phyloP scores from a whole-genome alignment of 345 rosid genomes.

The Citrus medica region DNA sequence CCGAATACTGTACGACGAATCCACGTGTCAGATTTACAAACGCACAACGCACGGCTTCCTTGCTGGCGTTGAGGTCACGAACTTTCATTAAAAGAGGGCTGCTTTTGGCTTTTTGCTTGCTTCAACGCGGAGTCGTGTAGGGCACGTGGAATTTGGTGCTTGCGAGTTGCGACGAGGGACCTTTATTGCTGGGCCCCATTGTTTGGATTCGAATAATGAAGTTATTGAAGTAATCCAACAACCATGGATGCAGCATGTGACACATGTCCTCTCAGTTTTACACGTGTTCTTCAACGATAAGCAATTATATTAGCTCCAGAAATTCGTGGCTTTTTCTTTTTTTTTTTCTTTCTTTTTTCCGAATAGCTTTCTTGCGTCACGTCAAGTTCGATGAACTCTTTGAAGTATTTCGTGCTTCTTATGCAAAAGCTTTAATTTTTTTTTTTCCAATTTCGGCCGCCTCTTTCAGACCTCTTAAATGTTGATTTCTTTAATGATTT shows the following conservation, averaged over 20 bases:
- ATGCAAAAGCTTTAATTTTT: neutral
- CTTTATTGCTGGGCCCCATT: conserved; percentile 1
- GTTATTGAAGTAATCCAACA: conserved; percentile 2
- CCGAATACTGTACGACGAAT: neutral
- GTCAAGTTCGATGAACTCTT: neutral
- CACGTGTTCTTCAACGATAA: conserved; percentile 13
- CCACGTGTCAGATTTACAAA: neutral
- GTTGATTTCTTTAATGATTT: neutral
- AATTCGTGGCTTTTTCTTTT: neutral
- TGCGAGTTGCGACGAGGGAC: neutral
- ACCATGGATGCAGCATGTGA: conserved; percentile 4
- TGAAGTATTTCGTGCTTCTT: neutral
- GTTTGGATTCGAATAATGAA: conserved; percentile 13
- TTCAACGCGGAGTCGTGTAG: conserved; percentile 7
- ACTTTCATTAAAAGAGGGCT: neutral
- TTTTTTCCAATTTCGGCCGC: neutral
- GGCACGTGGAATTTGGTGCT: conserved; percentile 20
- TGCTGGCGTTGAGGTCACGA: conserved; percentile 5
- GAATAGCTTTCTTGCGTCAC: neutral
- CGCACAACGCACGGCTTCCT: neutral
- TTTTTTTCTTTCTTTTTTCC: too few relatives aligned
- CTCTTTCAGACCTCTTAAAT: neutral
- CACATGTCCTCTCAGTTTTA: conserved; percentile 1
- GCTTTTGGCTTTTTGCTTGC: neutral
- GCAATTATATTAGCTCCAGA: neutral